Conservation (phyloP, 2,329 filamentous ascomycete species). For the Tolypocladium sp. region DNA sequence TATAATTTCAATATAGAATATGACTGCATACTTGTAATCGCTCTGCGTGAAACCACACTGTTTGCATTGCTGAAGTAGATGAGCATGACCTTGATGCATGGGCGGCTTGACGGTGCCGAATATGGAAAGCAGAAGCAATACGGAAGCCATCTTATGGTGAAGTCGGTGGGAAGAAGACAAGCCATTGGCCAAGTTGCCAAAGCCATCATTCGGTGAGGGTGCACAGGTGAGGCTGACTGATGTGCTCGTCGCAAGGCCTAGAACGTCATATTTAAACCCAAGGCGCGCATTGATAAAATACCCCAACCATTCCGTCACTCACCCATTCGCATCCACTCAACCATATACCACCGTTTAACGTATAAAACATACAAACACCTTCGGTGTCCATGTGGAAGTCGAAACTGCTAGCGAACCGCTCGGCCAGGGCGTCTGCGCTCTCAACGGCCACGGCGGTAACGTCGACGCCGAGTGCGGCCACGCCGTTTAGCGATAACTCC, state of each 20-base stretch:
- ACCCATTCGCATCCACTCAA: background rate
- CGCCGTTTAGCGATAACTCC: slow-evolving; percentile 10
- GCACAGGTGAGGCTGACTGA: background rate
- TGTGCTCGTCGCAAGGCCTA: background rate
- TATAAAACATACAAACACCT: background rate
- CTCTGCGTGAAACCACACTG: too few species aligned
- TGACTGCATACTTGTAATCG: too few species aligned
- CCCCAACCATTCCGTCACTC: background rate
- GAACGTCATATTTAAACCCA: background rate
- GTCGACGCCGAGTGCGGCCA: background rate
- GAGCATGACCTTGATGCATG: too few species aligned
- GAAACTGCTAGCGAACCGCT: background rate
- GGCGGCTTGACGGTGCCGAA: too few species aligned
- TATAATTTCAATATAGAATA: too few species aligned
- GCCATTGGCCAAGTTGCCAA: background rate
- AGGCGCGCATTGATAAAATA: background rate
- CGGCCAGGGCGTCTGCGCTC: background rate
- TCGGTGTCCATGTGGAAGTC: background rate
- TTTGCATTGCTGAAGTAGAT: too few species aligned
- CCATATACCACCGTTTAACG: background rate
- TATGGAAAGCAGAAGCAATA: too few species aligned
- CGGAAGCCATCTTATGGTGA: too few species aligned
- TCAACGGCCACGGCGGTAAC: background rate
- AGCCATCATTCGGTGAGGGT: too few species aligned
- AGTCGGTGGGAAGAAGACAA: too few species aligned